phyloP scores from a whole-genome alignment of 1,284 basidiomycete genomes.

The Puccinia coronata region DNA sequence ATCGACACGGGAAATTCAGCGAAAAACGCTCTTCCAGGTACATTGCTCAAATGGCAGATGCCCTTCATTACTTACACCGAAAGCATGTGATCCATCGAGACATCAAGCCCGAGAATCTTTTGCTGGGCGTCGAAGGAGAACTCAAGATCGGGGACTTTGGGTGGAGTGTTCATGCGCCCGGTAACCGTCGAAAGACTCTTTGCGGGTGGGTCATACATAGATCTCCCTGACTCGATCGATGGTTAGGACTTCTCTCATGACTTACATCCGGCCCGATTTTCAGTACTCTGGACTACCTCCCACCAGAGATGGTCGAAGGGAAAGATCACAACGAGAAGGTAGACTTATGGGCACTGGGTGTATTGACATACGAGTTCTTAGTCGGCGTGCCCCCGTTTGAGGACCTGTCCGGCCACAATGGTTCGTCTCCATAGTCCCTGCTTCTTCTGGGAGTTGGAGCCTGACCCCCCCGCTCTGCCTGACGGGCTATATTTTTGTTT shows the following conservation, averaged over 20 bases:
- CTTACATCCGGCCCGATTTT: slow-evolving; percentile 75
- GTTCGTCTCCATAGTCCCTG: slow-evolving; percentile 61
- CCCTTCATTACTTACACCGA: slow-evolving; percentile 83
- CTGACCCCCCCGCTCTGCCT: no score
- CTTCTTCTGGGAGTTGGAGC: no score
- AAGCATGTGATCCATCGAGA: slow-evolving; percentile 99
- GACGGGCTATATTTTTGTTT: no score
- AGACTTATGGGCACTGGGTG: slow-evolving; percentile 95
- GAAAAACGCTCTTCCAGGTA: slow-evolving; percentile 85
- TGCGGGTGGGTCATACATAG: slow-evolving; percentile 47
- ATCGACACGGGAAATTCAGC: slow-evolving; percentile 78
- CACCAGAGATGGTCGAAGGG: slow-evolving; percentile 97
- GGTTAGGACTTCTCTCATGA: neutral
- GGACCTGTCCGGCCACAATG: slow-evolving; percentile 73
- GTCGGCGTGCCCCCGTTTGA: slow-evolving; percentile 93
- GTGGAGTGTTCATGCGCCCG: slow-evolving; percentile 97
- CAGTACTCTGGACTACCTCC: slow-evolving; percentile 94
- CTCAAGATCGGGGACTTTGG: slow-evolving; percentile 99
- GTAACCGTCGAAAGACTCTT: slow-evolving; percentile 65
- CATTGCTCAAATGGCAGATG: slow-evolving; percentile 98
- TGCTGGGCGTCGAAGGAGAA: slow-evolving; percentile 92
- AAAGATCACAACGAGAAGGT: slow-evolving; percentile 83
- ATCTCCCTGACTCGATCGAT: no score
- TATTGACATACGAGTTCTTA: slow-evolving; percentile 92
- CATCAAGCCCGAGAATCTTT: slow-evolving; percentile 97